Base-by-base conservation (phyloP, 2,329 filamentous ascomycete species). In the Ceratocystis destructans region DNA sequence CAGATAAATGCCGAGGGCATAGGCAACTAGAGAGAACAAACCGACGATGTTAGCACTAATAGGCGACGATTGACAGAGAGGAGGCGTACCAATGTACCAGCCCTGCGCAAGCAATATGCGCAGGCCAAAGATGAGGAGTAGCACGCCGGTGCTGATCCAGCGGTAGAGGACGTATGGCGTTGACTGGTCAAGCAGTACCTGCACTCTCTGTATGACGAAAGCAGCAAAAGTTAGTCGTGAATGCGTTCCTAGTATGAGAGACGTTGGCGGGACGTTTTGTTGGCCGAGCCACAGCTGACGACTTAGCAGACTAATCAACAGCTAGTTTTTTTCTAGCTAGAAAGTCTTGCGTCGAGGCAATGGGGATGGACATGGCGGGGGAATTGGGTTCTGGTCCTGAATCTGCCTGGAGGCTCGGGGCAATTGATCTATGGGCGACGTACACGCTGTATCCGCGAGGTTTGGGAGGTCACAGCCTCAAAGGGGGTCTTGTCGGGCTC, bases 1-100 rank as follows among this genome's bases (percentile, higher is more conserved):
- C 61, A 99, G 89, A 81, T 99, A 99, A 78, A 99, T 99, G 71
- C 93, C 94, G 66, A 99, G 86, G 46, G 93, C 94, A 77, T 99
- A 99, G 71, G 92, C 93, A 72, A 99, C 94, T 65, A n/a, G 63
- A 53, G 22, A 37, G 28, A 7, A 57, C 96, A 71, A 55, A 67
- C n/a, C 7, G 17, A 41, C 0, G 15, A 37, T 17, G 37, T 65
- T 65, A 65, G 64, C 64, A 45, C 22, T 33, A 28, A 15, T 10
- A 28, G n/a, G 15, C 25, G 48, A n/a, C 59, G 22, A 53, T 15
- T 28, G 17, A 22, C 17, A 33, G 62, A 44, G 37, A 62, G 22
- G 31, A n/a, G 8, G 71, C 80, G 68, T 74, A 96, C 91, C 91
- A 71, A 99, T 97, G 76, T 99, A 99, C 94, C 94, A 99, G 77